phyloP scores from a whole-genome alignment of 371 early-diverging fungal genomes.

The Vavraia culicis region DNA sequence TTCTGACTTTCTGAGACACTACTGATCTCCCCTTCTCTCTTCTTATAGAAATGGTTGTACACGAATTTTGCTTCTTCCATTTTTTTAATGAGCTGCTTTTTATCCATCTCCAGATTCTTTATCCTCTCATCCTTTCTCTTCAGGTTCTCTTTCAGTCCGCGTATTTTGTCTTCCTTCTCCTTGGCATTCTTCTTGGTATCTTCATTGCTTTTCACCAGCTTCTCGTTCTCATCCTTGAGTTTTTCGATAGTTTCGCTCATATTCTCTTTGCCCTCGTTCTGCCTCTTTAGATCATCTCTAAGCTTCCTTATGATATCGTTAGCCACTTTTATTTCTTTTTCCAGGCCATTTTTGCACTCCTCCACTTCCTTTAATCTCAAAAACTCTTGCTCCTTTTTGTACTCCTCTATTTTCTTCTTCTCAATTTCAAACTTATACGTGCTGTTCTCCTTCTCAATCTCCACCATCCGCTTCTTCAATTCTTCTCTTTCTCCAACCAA shows the following conservation, averaged over 20 bases:
- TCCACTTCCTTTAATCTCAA: slow-evolving; percentile 15
- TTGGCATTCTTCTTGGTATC: slow-evolving; percentile 23
- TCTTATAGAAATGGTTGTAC: slow-evolving; percentile 39
- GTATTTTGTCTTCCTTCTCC: slow-evolving; percentile 26
- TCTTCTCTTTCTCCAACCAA: slow-evolving; percentile 10
- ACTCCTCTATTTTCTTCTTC: slow-evolving; percentile 22
- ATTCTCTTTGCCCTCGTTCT: slow-evolving; percentile 9
- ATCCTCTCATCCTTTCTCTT: slow-evolving; percentile 19
- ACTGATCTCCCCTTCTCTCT: slow-evolving; percentile 19
- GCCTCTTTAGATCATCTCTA: slow-evolving; percentile 14
- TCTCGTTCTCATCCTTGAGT: slow-evolving; percentile 8
- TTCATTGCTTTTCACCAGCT: slow-evolving; percentile 11
- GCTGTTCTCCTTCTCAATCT: slow-evolving; percentile 25
- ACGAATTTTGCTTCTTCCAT: slow-evolving; percentile 41
- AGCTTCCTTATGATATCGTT: slow-evolving; percentile 33
- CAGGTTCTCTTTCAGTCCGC: slow-evolving; percentile 17
- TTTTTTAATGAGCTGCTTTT: slow-evolving; percentile 20
- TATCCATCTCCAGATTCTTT: slow-evolving; percentile 24
- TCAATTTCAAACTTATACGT: slow-evolving; percentile 32
- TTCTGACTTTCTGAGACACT: slow-evolving; percentile 8
- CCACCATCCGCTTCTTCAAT: slow-evolving; percentile 6
- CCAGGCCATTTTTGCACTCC: slow-evolving; percentile 10
- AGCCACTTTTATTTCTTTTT: slow-evolving; percentile 21
- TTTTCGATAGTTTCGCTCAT: slow-evolving; percentile 3
- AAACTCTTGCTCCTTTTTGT: slow-evolving; percentile 4